Conservation (phyloP, 106 monocot species). For the Posidonia australis region DNA sequence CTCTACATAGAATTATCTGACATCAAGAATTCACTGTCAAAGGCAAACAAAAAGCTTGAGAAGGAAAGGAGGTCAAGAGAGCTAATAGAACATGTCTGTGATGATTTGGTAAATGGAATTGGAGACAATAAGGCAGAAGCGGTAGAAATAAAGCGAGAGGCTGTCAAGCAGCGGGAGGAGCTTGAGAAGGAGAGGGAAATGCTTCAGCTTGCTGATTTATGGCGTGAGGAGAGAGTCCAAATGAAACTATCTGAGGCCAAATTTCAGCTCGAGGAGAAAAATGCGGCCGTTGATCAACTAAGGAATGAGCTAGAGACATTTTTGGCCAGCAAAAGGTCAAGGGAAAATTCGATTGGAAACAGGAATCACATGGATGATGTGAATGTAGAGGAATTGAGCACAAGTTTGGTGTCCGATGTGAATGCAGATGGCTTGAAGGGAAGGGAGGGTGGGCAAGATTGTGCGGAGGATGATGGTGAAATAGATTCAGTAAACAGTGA, state of each 20-base stretch:
- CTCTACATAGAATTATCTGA: slow-evolving; percentile 27
- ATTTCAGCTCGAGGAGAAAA: slow-evolving; percentile 66
- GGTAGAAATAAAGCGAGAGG: slow-evolving; percentile 43
- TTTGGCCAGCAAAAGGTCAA: slow-evolving; percentile 24
- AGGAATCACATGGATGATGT: neutral
- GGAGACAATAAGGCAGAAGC: slow-evolving; percentile 48
- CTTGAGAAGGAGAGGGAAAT: slow-evolving; percentile 64
- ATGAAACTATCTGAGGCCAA: slow-evolving; percentile 78
- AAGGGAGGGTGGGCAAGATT: slow-evolving; percentile 7
- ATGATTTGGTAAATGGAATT: slow-evolving; percentile 43
- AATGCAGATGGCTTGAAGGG: neutral
- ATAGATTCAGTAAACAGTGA: slow-evolving; percentile 42
- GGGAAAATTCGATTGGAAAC: neutral
- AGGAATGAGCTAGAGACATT: slow-evolving; percentile 60
- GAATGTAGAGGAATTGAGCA: neutral
- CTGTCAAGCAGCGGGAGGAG: slow-evolving; percentile 40
- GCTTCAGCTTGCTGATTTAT: slow-evolving; percentile 76
- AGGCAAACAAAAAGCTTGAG: slow-evolving; percentile 35
- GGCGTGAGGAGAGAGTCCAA: slow-evolving; percentile 71
- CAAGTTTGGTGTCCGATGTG: neutral
- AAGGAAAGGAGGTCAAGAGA: slow-evolving; percentile 57
- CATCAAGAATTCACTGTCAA: slow-evolving; percentile 21
- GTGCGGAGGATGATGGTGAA: slow-evolving; percentile 19
- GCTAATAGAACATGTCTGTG: slow-evolving; percentile 43
- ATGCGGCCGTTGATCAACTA: slow-evolving; percentile 54